These are phyloP conservation scores for Cyberlindnera bimundalis DNA, from an alignment of 805 yeast genomes.

Conservation along the genomic window DNA sequence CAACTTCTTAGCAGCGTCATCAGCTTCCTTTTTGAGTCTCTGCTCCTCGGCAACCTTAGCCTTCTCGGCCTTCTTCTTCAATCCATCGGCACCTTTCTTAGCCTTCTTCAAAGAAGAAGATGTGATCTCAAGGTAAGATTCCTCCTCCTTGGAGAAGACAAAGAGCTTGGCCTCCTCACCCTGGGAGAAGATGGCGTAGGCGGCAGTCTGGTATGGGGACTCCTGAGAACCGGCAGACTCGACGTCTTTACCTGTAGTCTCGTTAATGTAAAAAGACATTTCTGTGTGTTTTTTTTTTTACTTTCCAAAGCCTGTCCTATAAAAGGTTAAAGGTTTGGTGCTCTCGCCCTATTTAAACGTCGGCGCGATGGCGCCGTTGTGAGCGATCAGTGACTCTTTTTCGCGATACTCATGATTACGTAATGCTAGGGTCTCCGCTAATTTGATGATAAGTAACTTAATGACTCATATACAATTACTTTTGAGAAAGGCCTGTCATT, in stretches of 20 bases:
- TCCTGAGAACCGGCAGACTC: constrained; percentile 60
- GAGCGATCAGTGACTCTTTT: constrained; percentile 3
- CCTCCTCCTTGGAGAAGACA: constrained; percentile 57
- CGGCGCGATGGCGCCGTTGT: too few species aligned
- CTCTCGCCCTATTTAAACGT: not conserved
- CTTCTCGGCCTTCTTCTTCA: constrained; percentile 63
- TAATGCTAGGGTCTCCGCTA: too few species aligned
- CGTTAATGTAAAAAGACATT: constrained; percentile 63
- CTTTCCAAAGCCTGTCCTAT: too few species aligned
- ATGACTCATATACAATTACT: too few species aligned
- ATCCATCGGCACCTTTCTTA: constrained; percentile 89
- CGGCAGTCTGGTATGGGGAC: constrained; percentile 75
- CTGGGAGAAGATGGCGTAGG: constrained; percentile 65
- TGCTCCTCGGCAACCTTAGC: constrained; percentile 52
- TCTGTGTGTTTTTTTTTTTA: not conserved
- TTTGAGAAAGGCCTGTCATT: too few species aligned
- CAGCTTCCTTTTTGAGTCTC: constrained; percentile 54
- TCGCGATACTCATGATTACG: too few species aligned
- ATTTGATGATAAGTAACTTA: too few species aligned
- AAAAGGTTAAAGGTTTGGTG: too few species aligned
- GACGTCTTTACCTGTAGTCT: constrained; percentile 62
- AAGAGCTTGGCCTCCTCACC: constrained; percentile 45
- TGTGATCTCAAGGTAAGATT: constrained; percentile 69
- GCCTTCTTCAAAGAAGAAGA: constrained; percentile 95
- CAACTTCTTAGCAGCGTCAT: constrained; percentile 69